Evolutionary conservation across 192 early-diverging fungal genomes (phyloP).

Genomic region (Polychytrium aggregatum): DNA sequence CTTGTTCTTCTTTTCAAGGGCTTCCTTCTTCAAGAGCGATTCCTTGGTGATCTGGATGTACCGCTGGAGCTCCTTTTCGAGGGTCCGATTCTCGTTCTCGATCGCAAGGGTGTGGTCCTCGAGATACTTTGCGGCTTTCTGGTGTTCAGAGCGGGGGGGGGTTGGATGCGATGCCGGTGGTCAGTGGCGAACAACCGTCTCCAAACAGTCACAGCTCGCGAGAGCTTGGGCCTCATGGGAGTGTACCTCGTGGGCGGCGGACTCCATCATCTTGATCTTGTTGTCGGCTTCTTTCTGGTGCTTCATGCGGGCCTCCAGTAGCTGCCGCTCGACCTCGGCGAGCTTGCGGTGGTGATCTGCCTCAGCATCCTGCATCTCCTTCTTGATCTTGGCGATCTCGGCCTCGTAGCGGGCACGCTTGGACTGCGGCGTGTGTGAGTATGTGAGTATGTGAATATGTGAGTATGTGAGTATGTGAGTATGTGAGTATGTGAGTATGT

Average conservation of each 20-base stretch:
- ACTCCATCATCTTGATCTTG: conserved; percentile 37
- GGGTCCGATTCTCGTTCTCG: conserved; percentile 26
- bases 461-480: too few species aligned
- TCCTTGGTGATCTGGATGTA: conserved; percentile 22
- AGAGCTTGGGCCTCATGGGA: neutral
- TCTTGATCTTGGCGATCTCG: conserved; percentile 21
- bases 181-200: neutral
- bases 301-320: conserved; percentile 37
- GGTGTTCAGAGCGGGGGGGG: neutral
- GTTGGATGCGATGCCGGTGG: neutral
- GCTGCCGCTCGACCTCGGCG: conserved; percentile 20
- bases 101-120: conserved; percentile 25
- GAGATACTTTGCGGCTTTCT: conserved; percentile 38
- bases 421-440: conserved; percentile 3
- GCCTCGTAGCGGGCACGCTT: conserved; percentile 28
- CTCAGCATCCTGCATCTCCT: conserved; percentile 32
- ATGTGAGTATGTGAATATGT: neutral
- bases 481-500: too few species aligned
- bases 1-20: conserved; percentile 23
- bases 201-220: neutral
- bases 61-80: conserved; percentile 22
- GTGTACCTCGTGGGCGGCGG: conserved; percentile 34
- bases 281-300: conserved; percentile 39
- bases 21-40: conserved; percentile 19
- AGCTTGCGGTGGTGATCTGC: conserved; percentile 17